Evolutionary conservation across 2,329 filamentous ascomycete species (phyloP).

Genomic region (Aspergillus cejpii): DNA sequence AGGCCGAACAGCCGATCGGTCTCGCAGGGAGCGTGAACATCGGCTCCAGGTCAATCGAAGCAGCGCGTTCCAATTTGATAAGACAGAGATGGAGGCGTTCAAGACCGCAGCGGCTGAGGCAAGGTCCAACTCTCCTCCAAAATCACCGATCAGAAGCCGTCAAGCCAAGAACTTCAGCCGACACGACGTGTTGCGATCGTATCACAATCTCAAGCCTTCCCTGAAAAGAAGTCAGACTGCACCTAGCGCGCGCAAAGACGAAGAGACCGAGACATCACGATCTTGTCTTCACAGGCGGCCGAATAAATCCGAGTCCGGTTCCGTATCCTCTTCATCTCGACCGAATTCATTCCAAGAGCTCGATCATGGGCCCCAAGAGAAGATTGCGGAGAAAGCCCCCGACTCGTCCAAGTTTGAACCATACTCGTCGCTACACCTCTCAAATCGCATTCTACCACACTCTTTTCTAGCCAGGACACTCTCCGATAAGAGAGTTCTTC

Average conservation of each 20-base stretch:
- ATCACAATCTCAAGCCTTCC: slow-evolving; percentile 23
- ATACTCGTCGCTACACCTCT: slow-evolving; percentile 78
- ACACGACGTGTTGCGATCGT: slow-evolving; percentile 51
- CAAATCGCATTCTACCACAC: slow-evolving; percentile 75
- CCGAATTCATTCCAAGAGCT: not conserved
- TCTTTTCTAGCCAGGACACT: slow-evolving; percentile 71
- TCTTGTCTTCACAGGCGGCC: slow-evolving; percentile 21
- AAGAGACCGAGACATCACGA: slow-evolving; percentile 11
- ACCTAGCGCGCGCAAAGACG: slow-evolving; percentile 21
- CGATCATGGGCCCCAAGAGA: slow-evolving; percentile 5
- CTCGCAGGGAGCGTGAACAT: slow-evolving; percentile 34
- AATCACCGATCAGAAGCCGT: slow-evolving; percentile 46
- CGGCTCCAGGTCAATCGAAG: slow-evolving; percentile 37
- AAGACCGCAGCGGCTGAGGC: slow-evolving; percentile 34
- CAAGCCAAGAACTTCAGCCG: slow-evolving; percentile 53
- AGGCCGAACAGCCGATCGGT: slow-evolving; percentile 45
- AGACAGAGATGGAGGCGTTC: slow-evolving; percentile 40
- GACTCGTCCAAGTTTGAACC: slow-evolving; percentile 68
- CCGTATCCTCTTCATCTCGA: slow-evolving; percentile 9
- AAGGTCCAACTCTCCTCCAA: slow-evolving; percentile 18
- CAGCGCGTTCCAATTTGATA: slow-evolving; percentile 40
- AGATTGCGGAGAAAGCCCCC: slow-evolving; percentile 24
- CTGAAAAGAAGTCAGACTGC: slow-evolving; percentile 34
- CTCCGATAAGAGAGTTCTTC: slow-evolving; percentile 67
- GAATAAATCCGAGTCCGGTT: slow-evolving; percentile 19